These are phyloP conservation scores for Fusarium miscanthi DNA, from an alignment of 2,329 filamentous ascomycete genomes.

Conservation along the genomic window DNA sequence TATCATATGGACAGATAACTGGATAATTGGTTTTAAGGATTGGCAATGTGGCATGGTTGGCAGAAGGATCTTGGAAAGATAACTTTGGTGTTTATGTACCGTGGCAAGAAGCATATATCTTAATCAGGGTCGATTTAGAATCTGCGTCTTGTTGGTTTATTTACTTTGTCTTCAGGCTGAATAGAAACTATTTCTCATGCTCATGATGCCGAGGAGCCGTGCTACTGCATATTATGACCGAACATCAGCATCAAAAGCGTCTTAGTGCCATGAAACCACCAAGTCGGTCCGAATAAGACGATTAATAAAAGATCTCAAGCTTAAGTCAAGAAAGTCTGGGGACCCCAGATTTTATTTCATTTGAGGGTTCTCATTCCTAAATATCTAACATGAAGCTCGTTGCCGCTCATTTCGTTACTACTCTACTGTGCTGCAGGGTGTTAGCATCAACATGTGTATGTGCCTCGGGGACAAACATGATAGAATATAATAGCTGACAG, in stretches of 20 bases:
- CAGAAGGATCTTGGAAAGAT: not conserved
- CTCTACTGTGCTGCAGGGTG: not conserved
- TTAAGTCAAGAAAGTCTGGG: not conserved
- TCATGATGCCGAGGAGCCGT: not conserved
- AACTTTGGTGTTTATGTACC: not conserved
- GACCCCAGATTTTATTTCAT: not conserved
- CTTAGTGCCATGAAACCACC: not conserved
- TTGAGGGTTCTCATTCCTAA: not conserved
- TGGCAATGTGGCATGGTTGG: too few relatives aligned
- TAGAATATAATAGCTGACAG: not conserved
- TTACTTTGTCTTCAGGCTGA: not conserved
- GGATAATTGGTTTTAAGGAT: accelerated
- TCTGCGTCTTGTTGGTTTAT: not conserved
- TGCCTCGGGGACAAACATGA: accelerated
- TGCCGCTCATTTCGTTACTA: accelerated
- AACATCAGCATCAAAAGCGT: not conserved
- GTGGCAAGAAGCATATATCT: not conserved
- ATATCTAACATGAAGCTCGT: not conserved
- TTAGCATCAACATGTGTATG: not conserved
- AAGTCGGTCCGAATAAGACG: not conserved
- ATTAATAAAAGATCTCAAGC: not conserved
- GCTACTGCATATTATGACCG: not conserved
- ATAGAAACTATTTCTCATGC: not conserved
- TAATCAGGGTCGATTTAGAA: accelerated
- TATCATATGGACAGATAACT: accelerated